These are phyloP conservation scores for Leucoagaricus sp. DNA, from an alignment of 1,284 basidiomycete species.

Conservation along the genomic window DNA sequence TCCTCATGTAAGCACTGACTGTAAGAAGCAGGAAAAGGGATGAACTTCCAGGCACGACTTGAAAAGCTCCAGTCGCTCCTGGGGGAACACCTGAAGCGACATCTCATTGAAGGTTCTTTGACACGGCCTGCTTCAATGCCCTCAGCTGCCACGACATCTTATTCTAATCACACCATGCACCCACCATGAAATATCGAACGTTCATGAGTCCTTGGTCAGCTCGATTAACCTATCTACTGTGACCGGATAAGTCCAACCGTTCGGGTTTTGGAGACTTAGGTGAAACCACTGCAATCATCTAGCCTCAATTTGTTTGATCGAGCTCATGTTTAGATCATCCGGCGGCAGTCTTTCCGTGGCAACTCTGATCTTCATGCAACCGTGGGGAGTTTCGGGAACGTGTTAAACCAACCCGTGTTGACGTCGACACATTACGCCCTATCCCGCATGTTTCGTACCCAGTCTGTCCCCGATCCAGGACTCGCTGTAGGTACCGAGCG, in stretches of 20 bases:
- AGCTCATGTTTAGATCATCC: not conserved
- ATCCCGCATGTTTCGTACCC: not conserved
- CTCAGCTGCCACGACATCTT: not conserved
- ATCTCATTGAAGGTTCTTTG: not conserved
- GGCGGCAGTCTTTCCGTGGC: constrained; percentile 1
- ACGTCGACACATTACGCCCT: too few species aligned
- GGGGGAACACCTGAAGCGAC: not conserved
- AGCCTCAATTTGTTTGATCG: not conserved
- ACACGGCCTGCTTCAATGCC: not conserved
- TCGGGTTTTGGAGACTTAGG: not conserved
- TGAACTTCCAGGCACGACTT: not conserved
- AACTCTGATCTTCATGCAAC: too few species aligned
- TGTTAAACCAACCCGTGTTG: too few species aligned
- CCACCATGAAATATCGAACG: too few species aligned
- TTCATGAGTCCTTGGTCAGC: too few species aligned
- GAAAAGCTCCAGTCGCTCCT: not conserved
- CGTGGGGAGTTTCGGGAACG: too few species aligned
- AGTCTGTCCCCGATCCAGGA: too few species aligned
- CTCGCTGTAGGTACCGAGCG: not conserved
- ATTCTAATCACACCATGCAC: too few species aligned
- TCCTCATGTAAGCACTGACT: not conserved
- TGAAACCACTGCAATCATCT: too few species aligned
- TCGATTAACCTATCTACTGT: not conserved
- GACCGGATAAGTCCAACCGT: not conserved
- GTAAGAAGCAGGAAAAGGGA: not conserved